phyloP scores from a whole-genome alignment of 2,329 filamentous ascomycete species.

The Aspergillus sp. region DNA sequence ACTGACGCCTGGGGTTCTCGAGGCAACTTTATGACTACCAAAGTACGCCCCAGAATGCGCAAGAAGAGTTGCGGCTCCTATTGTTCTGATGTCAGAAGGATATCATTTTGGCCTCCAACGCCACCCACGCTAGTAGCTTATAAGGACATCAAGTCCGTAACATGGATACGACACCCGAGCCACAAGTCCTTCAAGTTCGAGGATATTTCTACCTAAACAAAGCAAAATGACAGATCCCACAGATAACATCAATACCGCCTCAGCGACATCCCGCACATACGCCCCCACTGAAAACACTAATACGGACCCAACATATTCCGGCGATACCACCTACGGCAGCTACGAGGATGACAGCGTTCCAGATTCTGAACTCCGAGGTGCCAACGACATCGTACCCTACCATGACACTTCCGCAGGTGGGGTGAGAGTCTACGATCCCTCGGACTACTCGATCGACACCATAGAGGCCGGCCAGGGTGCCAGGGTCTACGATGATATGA shows the following conservation, averaged over 20 bases:
- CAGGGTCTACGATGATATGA: conserved; percentile 18
- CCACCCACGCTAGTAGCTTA: neutral
- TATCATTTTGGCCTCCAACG: neutral
- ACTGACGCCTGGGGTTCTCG: neutral
- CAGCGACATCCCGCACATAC: neutral
- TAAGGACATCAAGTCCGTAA: neutral
- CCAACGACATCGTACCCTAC: conserved; percentile 16
- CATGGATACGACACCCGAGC: too few species aligned
- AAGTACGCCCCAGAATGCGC: neutral
- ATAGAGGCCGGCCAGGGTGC: conserved; percentile 19
- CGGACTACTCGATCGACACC: conserved; percentile 13
- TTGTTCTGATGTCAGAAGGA: neutral
- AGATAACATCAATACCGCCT: conserved; percentile 7
- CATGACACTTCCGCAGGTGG: conserved; percentile 12
- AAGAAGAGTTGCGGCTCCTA: neutral
- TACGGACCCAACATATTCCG: neutral
- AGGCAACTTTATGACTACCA: too few species aligned
- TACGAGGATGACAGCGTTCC: conserved; percentile 3
- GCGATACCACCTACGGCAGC: conserved; percentile 9
- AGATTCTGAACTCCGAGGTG: conserved; percentile 5
- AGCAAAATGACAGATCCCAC: conserved; percentile 4
- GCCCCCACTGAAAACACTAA: conserved; percentile 1
- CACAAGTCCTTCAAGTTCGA: too few species aligned
- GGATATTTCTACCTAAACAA: neutral
- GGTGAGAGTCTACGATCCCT: conserved; percentile 11